These are phyloP conservation scores for Handroanthus guayacan DNA, from an alignment of 257 asterid species.

Conservation along the genomic window DNA sequence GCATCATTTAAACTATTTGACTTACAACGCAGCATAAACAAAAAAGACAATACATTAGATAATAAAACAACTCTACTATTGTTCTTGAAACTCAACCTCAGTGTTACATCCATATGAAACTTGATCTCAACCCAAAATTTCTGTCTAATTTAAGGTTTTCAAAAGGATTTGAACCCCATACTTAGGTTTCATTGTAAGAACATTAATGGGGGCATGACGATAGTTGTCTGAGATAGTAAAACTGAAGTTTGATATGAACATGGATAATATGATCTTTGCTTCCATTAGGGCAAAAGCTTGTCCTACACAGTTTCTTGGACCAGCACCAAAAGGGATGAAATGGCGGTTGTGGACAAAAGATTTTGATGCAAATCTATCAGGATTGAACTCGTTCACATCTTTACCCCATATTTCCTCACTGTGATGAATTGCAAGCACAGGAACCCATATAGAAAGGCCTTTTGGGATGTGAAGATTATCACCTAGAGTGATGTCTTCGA, in stretches of 20 bases:
- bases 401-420: constrained; percentile 86
- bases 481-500: constrained; percentile 79
- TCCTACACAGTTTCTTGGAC: constrained; percentile 90
- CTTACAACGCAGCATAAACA: too few species aligned
- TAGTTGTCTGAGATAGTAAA: constrained; percentile 74
- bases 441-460: constrained; percentile 93
- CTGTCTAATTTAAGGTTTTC: constrained; percentile 46
- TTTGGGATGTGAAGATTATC: constrained; percentile 78
- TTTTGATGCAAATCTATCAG: constrained; percentile 62
- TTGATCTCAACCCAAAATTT: constrained; percentile 11
- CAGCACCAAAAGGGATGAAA: constrained; percentile 90
- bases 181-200: constrained; percentile 86
- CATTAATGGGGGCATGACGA: constrained; percentile 87
- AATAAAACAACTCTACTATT: neutral
- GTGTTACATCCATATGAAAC: too few species aligned
- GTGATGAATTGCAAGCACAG: constrained; percentile 89
- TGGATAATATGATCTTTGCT: constrained; percentile 87
- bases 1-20: too few species aligned
- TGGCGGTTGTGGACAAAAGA: constrained; percentile 60
- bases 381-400: constrained; percentile 84
- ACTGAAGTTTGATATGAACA: constrained; percentile 76
- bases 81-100: too few species aligned
- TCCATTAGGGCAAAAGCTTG: constrained; percentile 93
- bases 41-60: too few species aligned
- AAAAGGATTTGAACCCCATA: constrained; percentile 84